Base-by-base conservation (phyloP, 108 stramenopile genomes). In the Discostella stelligeroides region DNA sequence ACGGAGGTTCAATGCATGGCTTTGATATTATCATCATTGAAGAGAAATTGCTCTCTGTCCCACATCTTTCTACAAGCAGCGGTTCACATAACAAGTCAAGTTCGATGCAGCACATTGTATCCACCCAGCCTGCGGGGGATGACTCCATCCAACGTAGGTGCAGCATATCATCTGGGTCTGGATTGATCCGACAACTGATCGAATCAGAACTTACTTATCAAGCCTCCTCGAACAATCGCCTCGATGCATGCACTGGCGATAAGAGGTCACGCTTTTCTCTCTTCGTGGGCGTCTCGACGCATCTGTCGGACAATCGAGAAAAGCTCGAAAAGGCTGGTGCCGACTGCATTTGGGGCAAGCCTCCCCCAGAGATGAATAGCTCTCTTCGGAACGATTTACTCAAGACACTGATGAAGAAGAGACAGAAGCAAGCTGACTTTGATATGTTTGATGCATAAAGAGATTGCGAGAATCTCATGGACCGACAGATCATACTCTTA, bases 291-390 rank as follows among this genome's bases (percentile, higher is more conserved):
- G 82, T 85, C 0, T 83, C 85, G 15, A 76, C 85, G 14, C 64
- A 72, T 15, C 60, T 82, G 28, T 45, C 70, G 15, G 60, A 75
- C 15, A 79, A 86, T 68, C 48, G 63, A 49, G 69, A 66, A 13
- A 48, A 46, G 34, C 47, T 89, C 14, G 49, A 50, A 29, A 45
- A 70, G 50, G 75, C 78, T 34, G 86, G 86, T 25, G 79, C 85
- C n/a, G 88, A 89, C 63, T 49, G 85, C 54, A 58, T 86, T 11
- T 89, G 86, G 84, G 82, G 84, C 18, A 89, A 86, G 48, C 88
- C 88, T 4, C 86, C 86, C 30, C 88, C 88, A 10, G 60, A 69
- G 15, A 82, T 89, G 60, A 76, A 83, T 51, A 58, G 40, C 13
- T 41, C 63, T 15, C 73, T 86, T 37, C 60, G 88, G 24, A 84